Percentiles rank a stretch among this genome's conserved stretches.
These are phyloP conservation scores for Diplodia scrobiculata DNA, from an alignment of 2,329 filamentous ascomycete genomes.

Conservation along the genomic window DNA sequence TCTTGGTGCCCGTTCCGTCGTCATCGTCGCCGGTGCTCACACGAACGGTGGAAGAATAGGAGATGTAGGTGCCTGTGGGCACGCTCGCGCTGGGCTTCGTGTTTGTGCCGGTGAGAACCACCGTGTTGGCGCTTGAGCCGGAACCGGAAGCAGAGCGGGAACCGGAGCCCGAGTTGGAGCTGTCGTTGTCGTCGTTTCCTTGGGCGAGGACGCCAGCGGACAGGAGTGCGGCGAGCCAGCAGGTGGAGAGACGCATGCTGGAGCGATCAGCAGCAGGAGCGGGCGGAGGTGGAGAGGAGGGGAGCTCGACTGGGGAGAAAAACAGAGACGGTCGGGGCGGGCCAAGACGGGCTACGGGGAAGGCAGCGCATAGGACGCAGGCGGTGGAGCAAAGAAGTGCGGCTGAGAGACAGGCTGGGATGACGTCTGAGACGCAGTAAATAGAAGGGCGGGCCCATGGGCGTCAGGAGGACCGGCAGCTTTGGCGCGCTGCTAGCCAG, in stretches of 20 bases:
- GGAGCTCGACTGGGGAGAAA: constrained; percentile 13
- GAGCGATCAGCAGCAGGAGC: constrained; percentile 9
- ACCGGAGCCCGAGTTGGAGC: background rate
- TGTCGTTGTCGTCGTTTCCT: constrained; percentile 4
- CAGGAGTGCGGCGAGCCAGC: constrained; percentile 14
- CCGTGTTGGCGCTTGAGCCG: background rate
- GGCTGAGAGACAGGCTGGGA: background rate
- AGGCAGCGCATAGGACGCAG: background rate
- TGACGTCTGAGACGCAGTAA: constrained; percentile 25
- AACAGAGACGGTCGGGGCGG: constrained; percentile 11
- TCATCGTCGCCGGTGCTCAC: constrained; percentile 14
- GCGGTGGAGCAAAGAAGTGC: constrained; percentile 12
- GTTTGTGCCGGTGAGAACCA: constrained; percentile 23
- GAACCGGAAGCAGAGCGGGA: background rate
- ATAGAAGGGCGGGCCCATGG: constrained; percentile 13
- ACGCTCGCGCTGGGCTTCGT: constrained; percentile 1
- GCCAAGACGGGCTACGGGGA: constrained; percentile 1
- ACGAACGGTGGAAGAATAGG: constrained; percentile 18
- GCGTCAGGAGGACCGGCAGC: constrained; percentile 8
- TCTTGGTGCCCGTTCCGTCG: background rate
- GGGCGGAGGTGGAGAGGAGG: constrained; percentile 17
- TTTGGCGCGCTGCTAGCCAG: constrained; percentile 14
- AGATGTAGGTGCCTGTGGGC: constrained; percentile 28
- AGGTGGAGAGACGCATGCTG: constrained; percentile 24
- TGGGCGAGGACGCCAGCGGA: constrained; percentile 19